Conservation (phyloP, 805 yeast species). For the Dipodascus albidus region DNA sequence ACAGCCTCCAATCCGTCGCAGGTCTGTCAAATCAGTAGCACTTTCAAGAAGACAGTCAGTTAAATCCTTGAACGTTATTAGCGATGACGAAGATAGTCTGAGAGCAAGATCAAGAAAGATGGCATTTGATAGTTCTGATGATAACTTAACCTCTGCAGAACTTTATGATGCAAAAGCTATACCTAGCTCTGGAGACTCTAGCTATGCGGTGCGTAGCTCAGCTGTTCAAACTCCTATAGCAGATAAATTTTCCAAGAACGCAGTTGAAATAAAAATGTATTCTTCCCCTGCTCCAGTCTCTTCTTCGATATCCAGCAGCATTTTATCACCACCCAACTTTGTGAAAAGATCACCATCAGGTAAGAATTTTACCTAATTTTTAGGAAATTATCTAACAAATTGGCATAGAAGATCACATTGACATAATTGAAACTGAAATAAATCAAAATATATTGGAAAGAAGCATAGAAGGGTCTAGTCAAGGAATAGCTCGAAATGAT, state of each 20-base stretch:
- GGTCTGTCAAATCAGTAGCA: not conserved
- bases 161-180: not conserved
- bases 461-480: not conserved
- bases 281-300: not conserved
- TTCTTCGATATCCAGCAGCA: not conserved
- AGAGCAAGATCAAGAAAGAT: not conserved
- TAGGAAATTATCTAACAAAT: not conserved
- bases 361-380: not conserved
- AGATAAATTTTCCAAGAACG: not conserved
- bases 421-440: not conserved
- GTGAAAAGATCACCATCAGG: not conserved
- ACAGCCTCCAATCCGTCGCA: not conserved
- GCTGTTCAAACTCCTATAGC: not conserved
- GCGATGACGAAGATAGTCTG: not conserved
- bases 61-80: not conserved
- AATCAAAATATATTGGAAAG: not conserved
- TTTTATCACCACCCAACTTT: not conserved
- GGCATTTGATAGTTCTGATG: not conserved
- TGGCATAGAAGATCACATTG: not conserved
- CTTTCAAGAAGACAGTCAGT: not conserved
- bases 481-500: not conserved
- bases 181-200: not conserved
- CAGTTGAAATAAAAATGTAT: not conserved
- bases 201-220: not conserved
- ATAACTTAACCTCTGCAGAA: not conserved